These are phyloP conservation scores for Lippia alba DNA, from an alignment of 305 asterid species.

Conservation along the genomic window DNA sequence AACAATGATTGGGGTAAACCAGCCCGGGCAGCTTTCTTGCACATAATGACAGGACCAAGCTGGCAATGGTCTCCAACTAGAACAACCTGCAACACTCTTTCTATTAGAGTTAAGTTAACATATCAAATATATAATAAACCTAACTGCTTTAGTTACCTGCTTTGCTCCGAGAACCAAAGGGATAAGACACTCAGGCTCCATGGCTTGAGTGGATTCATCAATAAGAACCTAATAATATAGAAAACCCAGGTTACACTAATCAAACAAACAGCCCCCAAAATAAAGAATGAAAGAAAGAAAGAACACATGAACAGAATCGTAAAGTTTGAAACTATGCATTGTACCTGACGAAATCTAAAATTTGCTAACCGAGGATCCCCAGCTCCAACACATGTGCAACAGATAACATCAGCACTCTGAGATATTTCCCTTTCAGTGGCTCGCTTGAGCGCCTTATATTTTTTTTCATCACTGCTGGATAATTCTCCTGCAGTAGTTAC, in stretches of 20 bases:
- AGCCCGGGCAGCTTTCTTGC: slow-evolving; percentile 99
- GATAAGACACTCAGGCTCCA: slow-evolving; percentile 98
- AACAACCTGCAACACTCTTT: slow-evolving; percentile 62
- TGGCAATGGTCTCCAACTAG: slow-evolving; percentile 99
- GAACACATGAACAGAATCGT: slow-evolving; percentile 20
- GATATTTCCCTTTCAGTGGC: slow-evolving; percentile 99
- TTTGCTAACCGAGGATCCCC: slow-evolving; percentile 99
- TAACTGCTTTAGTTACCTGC: slow-evolving; percentile 60
- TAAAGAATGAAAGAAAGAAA: not conserved
- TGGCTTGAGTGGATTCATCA: slow-evolving; percentile 99
- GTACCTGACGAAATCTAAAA: slow-evolving; percentile 98
- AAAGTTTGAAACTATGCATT: slow-evolving; percentile 20
- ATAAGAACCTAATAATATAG: slow-evolving; percentile 73
- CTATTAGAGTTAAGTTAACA: slow-evolving; percentile 29
- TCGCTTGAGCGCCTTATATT: slow-evolving; percentile 90
- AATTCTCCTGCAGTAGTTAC: slow-evolving; percentile 73
- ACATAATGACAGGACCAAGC: slow-evolving; percentile 99
- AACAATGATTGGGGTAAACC: slow-evolving; percentile 97
- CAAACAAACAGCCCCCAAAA: not conserved
- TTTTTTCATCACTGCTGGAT: slow-evolving; percentile 98
- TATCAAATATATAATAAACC: slow-evolving; percentile 10
- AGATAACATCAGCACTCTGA: slow-evolving; percentile 99
- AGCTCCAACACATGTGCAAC: slow-evolving; percentile 99
- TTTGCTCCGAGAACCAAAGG: slow-evolving; percentile 98
- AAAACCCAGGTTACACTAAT: slow-evolving; percentile 20